These are phyloP conservation scores for Amanita pallidorosea DNA, from an alignment of 768 basidiomycete species.

Conservation along the genomic window DNA sequence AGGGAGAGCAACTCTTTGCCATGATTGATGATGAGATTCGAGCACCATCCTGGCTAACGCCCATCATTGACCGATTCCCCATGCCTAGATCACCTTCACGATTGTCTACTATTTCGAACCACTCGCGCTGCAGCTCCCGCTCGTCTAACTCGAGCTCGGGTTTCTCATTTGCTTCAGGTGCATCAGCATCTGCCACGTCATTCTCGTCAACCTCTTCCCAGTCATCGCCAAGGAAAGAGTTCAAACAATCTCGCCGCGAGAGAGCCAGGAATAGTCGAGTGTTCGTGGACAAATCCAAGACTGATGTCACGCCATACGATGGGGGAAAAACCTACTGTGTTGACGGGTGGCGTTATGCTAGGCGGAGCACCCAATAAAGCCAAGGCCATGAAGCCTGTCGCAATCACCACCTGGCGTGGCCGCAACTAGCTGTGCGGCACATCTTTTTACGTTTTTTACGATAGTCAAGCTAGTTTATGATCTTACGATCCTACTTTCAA, in stretches of 20 bases:
- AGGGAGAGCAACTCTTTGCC: slow-evolving; percentile 63
- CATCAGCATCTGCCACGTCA: slow-evolving; percentile 24
- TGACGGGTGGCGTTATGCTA: slow-evolving; percentile 85
- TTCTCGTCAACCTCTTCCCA: slow-evolving; percentile 31
- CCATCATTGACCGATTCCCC: slow-evolving; percentile 52
- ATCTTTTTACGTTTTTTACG: slow-evolving; percentile 7
- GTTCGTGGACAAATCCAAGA: slow-evolving; percentile 66
- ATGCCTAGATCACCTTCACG: slow-evolving; percentile 46
- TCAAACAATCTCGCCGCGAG: slow-evolving; percentile 58
- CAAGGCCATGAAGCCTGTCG: slow-evolving; percentile 17
- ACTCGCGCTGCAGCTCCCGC: slow-evolving; percentile 61
- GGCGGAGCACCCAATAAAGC: slow-evolving; percentile 28
- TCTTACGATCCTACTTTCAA: slow-evolving; percentile 4
- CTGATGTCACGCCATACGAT: slow-evolving; percentile 75
- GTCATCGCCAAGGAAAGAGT: slow-evolving; percentile 19
- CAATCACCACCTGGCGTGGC: slow-evolving; percentile 41
- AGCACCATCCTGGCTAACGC: slow-evolving; percentile 60
- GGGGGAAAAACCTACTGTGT: slow-evolving; percentile 82
- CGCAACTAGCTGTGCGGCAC: slow-evolving; percentile 27
- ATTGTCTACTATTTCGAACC: slow-evolving; percentile 46
- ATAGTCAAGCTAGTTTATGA: slow-evolving; percentile 6
- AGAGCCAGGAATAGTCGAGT: slow-evolving; percentile 58
- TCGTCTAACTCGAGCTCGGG: slow-evolving; percentile 62
- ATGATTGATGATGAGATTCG: slow-evolving; percentile 65
- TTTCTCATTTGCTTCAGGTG: slow-evolving; percentile 44